Percentiles rank a stretch among this genome's conserved stretches.
Evolutionary conservation across 805 yeast species (phyloP).

Genomic region (Suhomyces vadensis): DNA sequence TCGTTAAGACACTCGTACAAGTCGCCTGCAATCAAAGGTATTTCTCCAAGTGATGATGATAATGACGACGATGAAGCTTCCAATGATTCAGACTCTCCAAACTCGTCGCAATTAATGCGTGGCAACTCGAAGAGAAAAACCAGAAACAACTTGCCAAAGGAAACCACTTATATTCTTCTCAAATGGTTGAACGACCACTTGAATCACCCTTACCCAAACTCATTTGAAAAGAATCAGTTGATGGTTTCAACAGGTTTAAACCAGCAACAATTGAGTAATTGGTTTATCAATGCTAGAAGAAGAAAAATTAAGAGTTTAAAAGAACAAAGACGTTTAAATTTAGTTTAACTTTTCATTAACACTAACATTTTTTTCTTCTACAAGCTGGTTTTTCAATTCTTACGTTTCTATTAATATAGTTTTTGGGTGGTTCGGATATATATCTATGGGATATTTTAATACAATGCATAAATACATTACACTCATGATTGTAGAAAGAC

Average conservation of each 20-base stretch:
- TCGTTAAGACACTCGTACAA: slow-evolving; percentile 8
- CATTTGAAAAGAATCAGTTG: slow-evolving; percentile 69
- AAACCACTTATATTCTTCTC: slow-evolving; percentile 69
- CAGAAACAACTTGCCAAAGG: slow-evolving; percentile 77
- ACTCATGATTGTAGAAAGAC: not conserved
- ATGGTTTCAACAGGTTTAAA: slow-evolving; percentile 74
- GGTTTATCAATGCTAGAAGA: slow-evolving; percentile 88
- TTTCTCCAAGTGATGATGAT: slow-evolving; percentile 5
- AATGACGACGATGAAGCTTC: slow-evolving; percentile 7
- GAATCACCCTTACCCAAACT: slow-evolving; percentile 82
- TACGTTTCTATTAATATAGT: not conserved
- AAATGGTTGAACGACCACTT: slow-evolving; percentile 74
- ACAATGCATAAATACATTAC: not conserved
- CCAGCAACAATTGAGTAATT: slow-evolving; percentile 77
- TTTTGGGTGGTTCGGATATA: slow-evolving; percentile 3
- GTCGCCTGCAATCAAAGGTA: slow-evolving; percentile 1
- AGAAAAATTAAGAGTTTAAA: slow-evolving; percentile 60
- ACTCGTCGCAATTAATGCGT: slow-evolving; percentile 4
- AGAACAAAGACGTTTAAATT: slow-evolving; percentile 30
- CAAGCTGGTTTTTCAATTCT: slow-evolving; percentile 2
- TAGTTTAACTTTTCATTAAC: slow-evolving; percentile 7
- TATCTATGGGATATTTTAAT: slow-evolving; percentile 3
- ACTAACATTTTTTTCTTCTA: not conserved
- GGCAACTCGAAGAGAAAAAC: slow-evolving; percentile 32
- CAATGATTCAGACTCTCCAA: slow-evolving; percentile 5